phyloP scores from a whole-genome alignment of 2,329 filamentous ascomycete species.

The Pleoardoris graminearum region DNA sequence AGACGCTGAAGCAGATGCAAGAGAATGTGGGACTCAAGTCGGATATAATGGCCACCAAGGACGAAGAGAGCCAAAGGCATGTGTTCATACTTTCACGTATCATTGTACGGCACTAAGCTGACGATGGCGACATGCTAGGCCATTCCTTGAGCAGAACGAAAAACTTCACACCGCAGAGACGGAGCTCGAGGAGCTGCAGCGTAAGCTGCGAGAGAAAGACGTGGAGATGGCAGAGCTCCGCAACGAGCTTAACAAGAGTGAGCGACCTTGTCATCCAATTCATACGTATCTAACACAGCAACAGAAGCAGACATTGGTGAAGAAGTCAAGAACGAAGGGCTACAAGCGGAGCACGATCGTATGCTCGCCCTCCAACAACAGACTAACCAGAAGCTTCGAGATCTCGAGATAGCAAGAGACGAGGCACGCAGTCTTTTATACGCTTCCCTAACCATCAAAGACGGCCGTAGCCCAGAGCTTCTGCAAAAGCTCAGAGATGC shows the following conservation, averaged over 20 bases:
- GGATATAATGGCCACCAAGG: slow-evolving; percentile 42
- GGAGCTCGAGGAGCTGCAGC: slow-evolving; percentile 41
- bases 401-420: slow-evolving; percentile 42
- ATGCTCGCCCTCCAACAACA: slow-evolving; percentile 40
- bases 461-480: slow-evolving; percentile 36
- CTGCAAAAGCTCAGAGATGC: slow-evolving; percentile 38
- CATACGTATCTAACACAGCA: not conserved
- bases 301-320: slow-evolving; percentile 37
- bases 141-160: slow-evolving; percentile 46
- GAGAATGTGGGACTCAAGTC: slow-evolving; percentile 46
- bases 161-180: slow-evolving; percentile 42
- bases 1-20: slow-evolving; percentile 49
- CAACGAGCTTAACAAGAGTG: slow-evolving; percentile 43
- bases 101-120: not conserved
- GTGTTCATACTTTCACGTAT: not conserved
- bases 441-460: slow-evolving; percentile 37
- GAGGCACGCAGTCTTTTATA: slow-evolving; percentile 41
- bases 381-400: slow-evolving; percentile 39
- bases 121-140: slow-evolving; percentile 18
- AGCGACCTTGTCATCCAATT: not conserved
- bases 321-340: slow-evolving; percentile 30
- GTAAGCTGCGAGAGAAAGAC: slow-evolving; percentile 41
- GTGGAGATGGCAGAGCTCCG: slow-evolving; percentile 41
- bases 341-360: slow-evolving; percentile 43
- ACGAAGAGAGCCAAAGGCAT: slow-evolving; percentile 41